Evolutionary conservation across 2,329 filamentous ascomycete species (phyloP).

Genomic region (Exophiala bonariae): DNA sequence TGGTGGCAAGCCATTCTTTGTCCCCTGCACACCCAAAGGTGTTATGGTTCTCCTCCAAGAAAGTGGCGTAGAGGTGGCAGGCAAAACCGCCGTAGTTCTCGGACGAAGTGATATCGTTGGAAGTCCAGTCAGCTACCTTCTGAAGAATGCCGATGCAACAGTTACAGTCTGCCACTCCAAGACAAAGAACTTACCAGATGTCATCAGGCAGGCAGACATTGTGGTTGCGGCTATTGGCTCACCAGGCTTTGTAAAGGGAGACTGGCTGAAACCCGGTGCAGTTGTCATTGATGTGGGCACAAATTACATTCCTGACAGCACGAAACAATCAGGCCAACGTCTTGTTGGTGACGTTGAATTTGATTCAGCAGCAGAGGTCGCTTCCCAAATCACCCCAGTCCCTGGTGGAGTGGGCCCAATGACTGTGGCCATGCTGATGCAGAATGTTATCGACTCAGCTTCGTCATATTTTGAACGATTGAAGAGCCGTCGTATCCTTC

Average conservation of each 20-base stretch:
- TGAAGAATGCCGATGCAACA: constrained; percentile 94
- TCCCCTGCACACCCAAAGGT: constrained; percentile 94
- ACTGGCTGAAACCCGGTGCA: constrained; percentile 92
- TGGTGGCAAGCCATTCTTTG: constrained; percentile 83
- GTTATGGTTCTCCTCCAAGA: constrained; percentile 90
- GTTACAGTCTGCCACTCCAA: constrained; percentile 95
- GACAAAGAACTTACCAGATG: constrained; percentile 69
- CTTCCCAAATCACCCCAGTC: constrained; percentile 91
- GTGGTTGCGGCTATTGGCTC: constrained; percentile 89
- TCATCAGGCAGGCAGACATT: constrained; percentile 83
- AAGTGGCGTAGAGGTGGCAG: constrained; percentile 76
- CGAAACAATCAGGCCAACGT: constrained; percentile 88
- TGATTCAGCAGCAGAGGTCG: constrained; percentile 78
- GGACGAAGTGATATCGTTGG: constrained; percentile 97
- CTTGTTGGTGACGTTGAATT: constrained; percentile 96
- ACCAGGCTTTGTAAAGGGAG: constrained; percentile 84
- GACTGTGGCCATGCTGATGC: constrained; percentile 97
- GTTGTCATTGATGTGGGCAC: constrained; percentile 97
- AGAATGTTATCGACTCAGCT: constrained; percentile 90
- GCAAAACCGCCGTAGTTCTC: constrained; percentile 92
- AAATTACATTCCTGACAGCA: constrained; percentile 86
- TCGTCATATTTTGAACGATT: constrained; percentile 78
- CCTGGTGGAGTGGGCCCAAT: constrained; percentile 96
- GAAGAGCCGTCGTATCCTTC: constrained; percentile 74
- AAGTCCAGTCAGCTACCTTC: constrained; percentile 90